phyloP scores from a whole-genome alignment of 495 filamentous ascomycete genomes.

The Lophiostoma macrostomum region DNA sequence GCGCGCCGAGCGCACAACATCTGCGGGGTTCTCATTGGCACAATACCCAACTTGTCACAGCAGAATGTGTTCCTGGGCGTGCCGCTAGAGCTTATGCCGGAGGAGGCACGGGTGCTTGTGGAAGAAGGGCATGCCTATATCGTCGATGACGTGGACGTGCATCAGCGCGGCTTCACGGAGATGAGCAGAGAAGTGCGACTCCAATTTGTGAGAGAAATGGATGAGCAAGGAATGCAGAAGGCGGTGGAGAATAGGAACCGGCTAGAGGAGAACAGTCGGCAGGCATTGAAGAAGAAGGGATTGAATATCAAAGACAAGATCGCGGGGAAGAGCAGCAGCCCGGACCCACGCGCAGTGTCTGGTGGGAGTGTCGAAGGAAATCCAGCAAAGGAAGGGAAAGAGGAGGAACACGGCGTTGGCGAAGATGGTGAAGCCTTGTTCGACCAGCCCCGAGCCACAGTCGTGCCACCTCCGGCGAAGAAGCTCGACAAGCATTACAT shows the following conservation, averaged over 20 bases:
- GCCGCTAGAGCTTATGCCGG: constrained; percentile 83
- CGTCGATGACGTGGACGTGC: constrained; percentile 69
- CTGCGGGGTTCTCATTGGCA: constrained; percentile 81
- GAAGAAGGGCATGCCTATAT: constrained; percentile 76
- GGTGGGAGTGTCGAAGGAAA: background rate
- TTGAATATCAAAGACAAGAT: constrained; percentile 14
- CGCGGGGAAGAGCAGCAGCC: constrained; percentile 20
- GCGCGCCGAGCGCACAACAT: constrained; percentile 79
- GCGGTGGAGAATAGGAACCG: constrained; percentile 46
- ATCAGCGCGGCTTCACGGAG: constrained; percentile 56
- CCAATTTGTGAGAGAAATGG: constrained; percentile 31
- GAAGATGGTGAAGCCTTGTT: too few relatives aligned
- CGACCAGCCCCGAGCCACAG: background rate
- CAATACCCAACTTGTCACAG: constrained; percentile 83
- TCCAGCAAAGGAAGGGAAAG: background rate
- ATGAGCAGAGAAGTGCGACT: constrained; percentile 56
- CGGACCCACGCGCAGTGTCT: background rate
- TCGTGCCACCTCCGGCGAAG: background rate
- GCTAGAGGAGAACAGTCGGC: constrained; percentile 34
- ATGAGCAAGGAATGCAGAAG: constrained; percentile 46
- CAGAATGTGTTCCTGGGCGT: constrained; percentile 93
- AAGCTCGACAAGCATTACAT: constrained; percentile 43
- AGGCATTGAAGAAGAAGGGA: constrained; percentile 29
- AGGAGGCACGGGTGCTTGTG: constrained; percentile 81
- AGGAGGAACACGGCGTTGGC: background rate